Conservation (phyloP, 768 basidiomycete species). For the Kockovaella imperatae region DNA sequence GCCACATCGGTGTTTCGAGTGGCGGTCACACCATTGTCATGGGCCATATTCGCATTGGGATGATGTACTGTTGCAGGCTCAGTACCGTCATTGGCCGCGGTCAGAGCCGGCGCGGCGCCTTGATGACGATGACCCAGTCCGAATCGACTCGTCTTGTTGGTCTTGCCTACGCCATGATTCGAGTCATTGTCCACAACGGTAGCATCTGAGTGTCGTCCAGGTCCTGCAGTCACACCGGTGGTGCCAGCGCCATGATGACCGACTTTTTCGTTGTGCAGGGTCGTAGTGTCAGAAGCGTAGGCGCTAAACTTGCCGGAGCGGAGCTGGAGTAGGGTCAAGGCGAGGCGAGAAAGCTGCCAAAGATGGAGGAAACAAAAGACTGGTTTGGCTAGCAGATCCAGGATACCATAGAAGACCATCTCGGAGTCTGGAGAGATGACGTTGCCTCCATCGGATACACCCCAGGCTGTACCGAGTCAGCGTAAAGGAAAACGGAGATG, state of each 20-base stretch:
- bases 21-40: too few relatives aligned
- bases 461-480: constrained; percentile 59
- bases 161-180: too few relatives aligned
- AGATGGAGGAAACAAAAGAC: constrained; percentile 44
- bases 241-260: constrained; percentile 7
- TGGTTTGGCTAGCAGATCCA: constrained; percentile 46
- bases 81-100: too few relatives aligned
- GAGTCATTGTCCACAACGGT: not conserved
- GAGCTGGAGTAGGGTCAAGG: constrained; percentile 42
- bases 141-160: too few relatives aligned
- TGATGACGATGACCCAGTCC: too few relatives aligned
- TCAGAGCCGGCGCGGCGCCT: too few relatives aligned
- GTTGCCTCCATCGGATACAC: constrained; percentile 51
- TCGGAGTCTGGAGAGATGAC: constrained; percentile 52
- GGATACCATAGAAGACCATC: constrained; percentile 54
- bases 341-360: constrained; percentile 34
- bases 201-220: constrained; percentile 7
- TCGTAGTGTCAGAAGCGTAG: constrained; percentile 18
- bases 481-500: too few relatives aligned
- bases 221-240: too few relatives aligned
- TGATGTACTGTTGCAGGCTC: too few relatives aligned
- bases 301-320: constrained; percentile 41
- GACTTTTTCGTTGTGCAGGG: constrained; percentile 31
- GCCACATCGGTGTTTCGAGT: too few relatives aligned
- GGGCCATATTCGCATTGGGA: too few relatives aligned